Base-by-base conservation (phyloP, 352 stramenopile genomes). In the Phytophthora capsici region DNA sequence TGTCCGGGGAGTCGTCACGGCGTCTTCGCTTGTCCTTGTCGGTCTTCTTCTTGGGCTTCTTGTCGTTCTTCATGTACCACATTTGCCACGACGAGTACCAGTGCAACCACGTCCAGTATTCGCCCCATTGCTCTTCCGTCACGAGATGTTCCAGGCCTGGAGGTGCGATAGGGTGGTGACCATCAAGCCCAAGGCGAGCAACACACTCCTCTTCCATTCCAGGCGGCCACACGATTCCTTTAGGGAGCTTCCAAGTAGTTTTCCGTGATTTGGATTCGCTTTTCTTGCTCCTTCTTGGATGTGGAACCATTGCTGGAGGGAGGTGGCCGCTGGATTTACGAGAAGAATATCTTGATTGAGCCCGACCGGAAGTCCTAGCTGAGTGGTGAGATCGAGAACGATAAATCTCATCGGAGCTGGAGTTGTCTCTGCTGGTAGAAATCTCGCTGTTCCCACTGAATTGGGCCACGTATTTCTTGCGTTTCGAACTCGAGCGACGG, bases 61-160 rank as follows among this genome's bases (percentile, higher is more conserved):
- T 80, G 41, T 43, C 61, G 22, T 80, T 75, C 32, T 82, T 73
- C 52, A 88, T 52, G 43, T 88, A 88, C 77, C 79, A 88, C 30
- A 89, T 57, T 28, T 89, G 80, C 80, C 80, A 88, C 28, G 74
- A 84, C 0, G 80, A 88, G 52, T 88, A 89, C 80, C 81, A 90
- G 40, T 88, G 78, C 43, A 90, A 51, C 78, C 81, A 90, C 19
- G 64, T 81, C 78, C 80, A 89, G 57, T 89, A 89, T 17, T 89
- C 78, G 0, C 66, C 45, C 67, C 78, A 69, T 43, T 90, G 74
- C 23, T 80, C 56, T 16, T 88, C 69, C 6, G 76, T 84, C 37
- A 88, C 79, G 5, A 89, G 51, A 13, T 83, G 66, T 20, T 88
- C 78, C 36, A 86, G 67, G 1, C 80, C 80, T 17, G 79, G 78